Percentiles rank a stretch among this genome's conserved stretches.
phyloP scores from a whole-genome alignment of 1,284 basidiomycete genomes.

The Fomes fomentarius region DNA sequence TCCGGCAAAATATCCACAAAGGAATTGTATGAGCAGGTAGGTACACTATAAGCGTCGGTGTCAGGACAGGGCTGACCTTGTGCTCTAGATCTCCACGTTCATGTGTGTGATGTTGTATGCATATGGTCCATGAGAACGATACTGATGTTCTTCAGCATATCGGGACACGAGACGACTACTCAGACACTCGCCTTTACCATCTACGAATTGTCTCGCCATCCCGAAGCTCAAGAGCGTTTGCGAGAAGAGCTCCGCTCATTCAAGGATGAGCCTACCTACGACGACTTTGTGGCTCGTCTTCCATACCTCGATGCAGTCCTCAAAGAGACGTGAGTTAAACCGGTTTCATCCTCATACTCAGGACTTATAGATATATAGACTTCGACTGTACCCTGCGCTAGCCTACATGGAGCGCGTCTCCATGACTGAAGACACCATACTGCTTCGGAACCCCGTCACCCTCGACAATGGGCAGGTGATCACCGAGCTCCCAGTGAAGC shows the following conservation, averaged over 20 bases:
- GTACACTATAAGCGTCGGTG: too few species aligned
- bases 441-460: conserved; percentile 25
- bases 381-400: conserved; percentile 27
- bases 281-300: conserved; percentile 31
- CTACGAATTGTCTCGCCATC: conserved; percentile 32
- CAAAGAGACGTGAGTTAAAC: conserved; percentile 18
- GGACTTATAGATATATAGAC: conserved; percentile 6
- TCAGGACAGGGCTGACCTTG: too few species aligned
- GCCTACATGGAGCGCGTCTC: conserved; percentile 27
- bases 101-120: conserved; percentile 12
- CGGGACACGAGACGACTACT: conserved; percentile 32
- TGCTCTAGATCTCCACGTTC: conserved; percentile 17
- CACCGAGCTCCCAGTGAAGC: conserved; percentile 18
- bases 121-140: background rate
- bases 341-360: background rate
- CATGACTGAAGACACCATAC: conserved; percentile 27
- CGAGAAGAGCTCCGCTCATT: conserved; percentile 29
- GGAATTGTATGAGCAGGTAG: conserved; percentile 15
- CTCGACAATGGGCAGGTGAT: conserved; percentile 22
- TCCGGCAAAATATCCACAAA: conserved; percentile 4
- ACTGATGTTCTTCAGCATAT: conserved; percentile 10
- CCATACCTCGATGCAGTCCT: conserved; percentile 35
- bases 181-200: conserved; percentile 27
- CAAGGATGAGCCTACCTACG: conserved; percentile 30
- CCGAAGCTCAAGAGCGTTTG: conserved; percentile 30